Conservation (phyloP, 352 stramenopile genomes). For the Peronosclerospora sorghi region DNA sequence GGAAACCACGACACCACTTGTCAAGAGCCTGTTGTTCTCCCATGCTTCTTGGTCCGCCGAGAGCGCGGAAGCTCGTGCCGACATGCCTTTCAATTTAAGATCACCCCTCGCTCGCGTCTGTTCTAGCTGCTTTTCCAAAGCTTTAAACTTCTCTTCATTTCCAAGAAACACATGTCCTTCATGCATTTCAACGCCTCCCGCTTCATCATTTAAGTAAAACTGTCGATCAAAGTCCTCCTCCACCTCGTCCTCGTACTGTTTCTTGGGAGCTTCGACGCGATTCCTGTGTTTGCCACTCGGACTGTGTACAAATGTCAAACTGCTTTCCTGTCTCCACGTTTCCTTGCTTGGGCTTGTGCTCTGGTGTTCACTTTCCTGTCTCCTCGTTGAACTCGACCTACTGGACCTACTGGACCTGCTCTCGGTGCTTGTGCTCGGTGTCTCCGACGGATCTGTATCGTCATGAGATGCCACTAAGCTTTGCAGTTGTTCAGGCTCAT, state of each 20-base stretch:
- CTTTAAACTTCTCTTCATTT: conserved; percentile 84
- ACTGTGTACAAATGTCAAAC: neutral
- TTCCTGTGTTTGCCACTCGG: conserved; percentile 1
- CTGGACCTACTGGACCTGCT: conserved; percentile 17
- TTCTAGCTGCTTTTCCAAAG: conserved; percentile 85
- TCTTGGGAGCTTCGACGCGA: conserved; percentile 41
- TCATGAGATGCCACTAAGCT: conserved; percentile 22
- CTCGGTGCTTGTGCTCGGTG: conserved; percentile 36
- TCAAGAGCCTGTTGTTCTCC: conserved; percentile 96
- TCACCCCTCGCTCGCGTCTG: conserved; percentile 72
- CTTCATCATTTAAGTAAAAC: conserved; percentile 93
- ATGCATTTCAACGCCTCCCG: conserved; percentile 36
- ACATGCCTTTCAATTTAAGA: conserved; percentile 84
- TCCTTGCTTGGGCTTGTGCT: conserved; percentile 4
- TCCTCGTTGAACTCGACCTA: conserved; percentile 2
- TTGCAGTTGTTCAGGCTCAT: conserved; percentile 53
- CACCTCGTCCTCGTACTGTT: conserved; percentile 63
- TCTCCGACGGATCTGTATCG: conserved; percentile 5
- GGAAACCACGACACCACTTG: conserved; percentile 85
- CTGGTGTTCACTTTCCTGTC: neutral
- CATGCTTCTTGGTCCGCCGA: conserved; percentile 96
- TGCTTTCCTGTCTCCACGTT: neutral
- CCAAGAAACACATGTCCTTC: conserved; percentile 86
- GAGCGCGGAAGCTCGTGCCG: conserved; percentile 85
- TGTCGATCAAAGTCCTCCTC: conserved; percentile 91